These are phyloP conservation scores for Protomyces inundatus DNA, from an alignment of 1,139 yeast genomes.

Conservation along the genomic window DNA sequence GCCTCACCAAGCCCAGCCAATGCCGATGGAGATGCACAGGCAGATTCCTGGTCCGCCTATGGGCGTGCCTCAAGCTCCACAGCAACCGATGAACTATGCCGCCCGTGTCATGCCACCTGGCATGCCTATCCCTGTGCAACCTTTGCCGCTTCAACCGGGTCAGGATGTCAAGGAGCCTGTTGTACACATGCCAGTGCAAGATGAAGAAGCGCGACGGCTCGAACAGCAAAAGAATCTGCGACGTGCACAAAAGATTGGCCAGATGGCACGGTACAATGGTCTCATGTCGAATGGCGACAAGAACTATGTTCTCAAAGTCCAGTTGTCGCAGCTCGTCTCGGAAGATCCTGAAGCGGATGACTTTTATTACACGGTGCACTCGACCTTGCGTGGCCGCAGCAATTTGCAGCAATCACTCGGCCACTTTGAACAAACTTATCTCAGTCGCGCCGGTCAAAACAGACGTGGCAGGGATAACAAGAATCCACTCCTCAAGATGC, in stretches of 20 bases:
- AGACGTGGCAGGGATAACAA: constrained; percentile 82
- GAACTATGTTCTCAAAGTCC: constrained; percentile 89
- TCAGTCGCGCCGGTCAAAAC: constrained; percentile 86
- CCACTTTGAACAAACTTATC: constrained; percentile 88
- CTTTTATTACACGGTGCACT: constrained; percentile 89
- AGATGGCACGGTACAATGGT: constrained; percentile 79
- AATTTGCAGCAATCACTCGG: constrained; percentile 41
- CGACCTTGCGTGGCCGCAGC: constrained; percentile 59
- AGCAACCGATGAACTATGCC: constrained; percentile 7
- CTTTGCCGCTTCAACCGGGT: not conserved
- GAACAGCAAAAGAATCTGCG: constrained; percentile 35
- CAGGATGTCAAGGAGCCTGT: not conserved
- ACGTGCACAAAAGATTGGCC: constrained; percentile 34
- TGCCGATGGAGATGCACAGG: constrained; percentile 26
- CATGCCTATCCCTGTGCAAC: not conserved
- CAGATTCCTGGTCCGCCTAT: constrained; percentile 1
- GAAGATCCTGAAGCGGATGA: constrained; percentile 98
- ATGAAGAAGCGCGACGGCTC: constrained; percentile 3
- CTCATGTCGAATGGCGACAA: constrained; percentile 96
- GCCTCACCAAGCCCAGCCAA: constrained; percentile 33
- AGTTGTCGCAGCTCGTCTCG: constrained; percentile 89
- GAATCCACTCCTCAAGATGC: constrained; percentile 94
- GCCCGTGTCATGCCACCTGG: not conserved
- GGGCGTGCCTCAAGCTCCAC: constrained; percentile 31
- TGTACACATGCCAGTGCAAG: not conserved